A percentile compares a stretch with the other conserved stretches of the same genome.
Evolutionary conservation across 768 basidiomycete genomes (phyloP).

Genomic region (Dacryopinax primogenitus): DNA sequence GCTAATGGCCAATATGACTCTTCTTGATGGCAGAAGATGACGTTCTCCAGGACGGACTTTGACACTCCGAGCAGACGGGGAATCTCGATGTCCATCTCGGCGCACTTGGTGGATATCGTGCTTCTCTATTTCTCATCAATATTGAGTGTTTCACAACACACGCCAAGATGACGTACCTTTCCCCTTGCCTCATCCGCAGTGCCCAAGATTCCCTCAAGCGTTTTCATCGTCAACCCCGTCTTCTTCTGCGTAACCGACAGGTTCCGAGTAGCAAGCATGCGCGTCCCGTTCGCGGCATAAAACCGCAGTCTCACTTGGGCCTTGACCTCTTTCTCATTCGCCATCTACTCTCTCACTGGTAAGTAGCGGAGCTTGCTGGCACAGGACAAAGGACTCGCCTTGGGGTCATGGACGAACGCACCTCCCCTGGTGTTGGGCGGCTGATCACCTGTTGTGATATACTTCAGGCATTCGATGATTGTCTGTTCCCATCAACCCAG

Average conservation of each 20-base stretch:
- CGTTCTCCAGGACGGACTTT: conserved; percentile 96
- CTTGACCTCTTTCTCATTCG: conserved; percentile 97
- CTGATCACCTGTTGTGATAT: conserved; percentile 95
- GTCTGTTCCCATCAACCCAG: conserved; percentile 35
- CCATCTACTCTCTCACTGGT: conserved; percentile 43
- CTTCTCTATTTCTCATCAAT: conserved; percentile 42
- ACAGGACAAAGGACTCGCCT: too few species aligned
- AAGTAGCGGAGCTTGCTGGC: too few species aligned
- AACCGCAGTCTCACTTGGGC: conserved; percentile 96
- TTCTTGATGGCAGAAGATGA: conserved; percentile 99
- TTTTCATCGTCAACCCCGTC: conserved; percentile 91
- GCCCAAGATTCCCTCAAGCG: conserved; percentile 79
- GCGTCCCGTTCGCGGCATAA: conserved; percentile 70
- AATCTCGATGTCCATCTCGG: conserved; percentile 90
- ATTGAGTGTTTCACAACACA: neutral
- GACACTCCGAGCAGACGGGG: conserved; percentile 89
- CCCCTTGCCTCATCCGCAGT: conserved; percentile 60
- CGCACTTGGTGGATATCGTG: conserved; percentile 92
- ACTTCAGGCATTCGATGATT: conserved; percentile 98
- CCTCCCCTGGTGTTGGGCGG: conserved; percentile 95
- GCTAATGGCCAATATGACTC: conserved; percentile 97
- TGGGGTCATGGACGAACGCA: conserved; percentile 97
- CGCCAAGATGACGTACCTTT: conserved; percentile 45
- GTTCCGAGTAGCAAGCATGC: conserved; percentile 84
- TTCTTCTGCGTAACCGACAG: conserved; percentile 90